These are phyloP conservation scores for Dendrocalamus sinicus DNA, from an alignment of 176 grass and related monocot species.

Conservation along the genomic window DNA sequence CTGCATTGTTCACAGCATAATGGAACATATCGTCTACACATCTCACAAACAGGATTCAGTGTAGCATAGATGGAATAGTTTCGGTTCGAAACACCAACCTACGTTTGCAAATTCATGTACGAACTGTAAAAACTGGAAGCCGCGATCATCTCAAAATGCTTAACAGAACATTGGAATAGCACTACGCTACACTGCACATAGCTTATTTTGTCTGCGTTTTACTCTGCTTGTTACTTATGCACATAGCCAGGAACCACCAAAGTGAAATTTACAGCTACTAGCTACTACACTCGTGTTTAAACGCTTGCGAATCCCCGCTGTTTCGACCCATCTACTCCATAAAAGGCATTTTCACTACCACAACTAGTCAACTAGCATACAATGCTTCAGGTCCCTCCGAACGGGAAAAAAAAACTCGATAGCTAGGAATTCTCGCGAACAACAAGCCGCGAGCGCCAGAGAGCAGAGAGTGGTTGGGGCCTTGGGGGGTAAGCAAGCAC, in stretches of 20 bases:
- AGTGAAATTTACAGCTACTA: neutral
- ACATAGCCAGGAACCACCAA: neutral
- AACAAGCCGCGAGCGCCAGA: neutral
- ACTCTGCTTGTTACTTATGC: neutral
- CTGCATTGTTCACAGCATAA: neutral
- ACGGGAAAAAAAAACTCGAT: neutral
- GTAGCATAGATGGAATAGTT: neutral
- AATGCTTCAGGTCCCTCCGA: neutral
- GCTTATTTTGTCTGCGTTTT: neutral
- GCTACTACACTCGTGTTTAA: neutral
- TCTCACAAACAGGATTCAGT: neutral
- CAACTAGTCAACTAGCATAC: neutral
- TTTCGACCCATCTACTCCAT: neutral
- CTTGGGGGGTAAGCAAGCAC: conserved; percentile 31
- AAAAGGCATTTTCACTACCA: neutral
- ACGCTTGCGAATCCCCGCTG: neutral
- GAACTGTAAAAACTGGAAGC: neutral
- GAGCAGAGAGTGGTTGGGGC: too few species aligned
- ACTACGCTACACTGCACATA: neutral
- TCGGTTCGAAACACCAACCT: neutral
- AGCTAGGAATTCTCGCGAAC: neutral
- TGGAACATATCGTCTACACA: neutral
- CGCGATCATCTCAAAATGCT: neutral
- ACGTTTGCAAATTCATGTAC: neutral
- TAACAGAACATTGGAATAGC: neutral